Evolutionary conservation across 805 yeast species (phyloP).

Genomic region (Ogataea parapolymorpha): DNA sequence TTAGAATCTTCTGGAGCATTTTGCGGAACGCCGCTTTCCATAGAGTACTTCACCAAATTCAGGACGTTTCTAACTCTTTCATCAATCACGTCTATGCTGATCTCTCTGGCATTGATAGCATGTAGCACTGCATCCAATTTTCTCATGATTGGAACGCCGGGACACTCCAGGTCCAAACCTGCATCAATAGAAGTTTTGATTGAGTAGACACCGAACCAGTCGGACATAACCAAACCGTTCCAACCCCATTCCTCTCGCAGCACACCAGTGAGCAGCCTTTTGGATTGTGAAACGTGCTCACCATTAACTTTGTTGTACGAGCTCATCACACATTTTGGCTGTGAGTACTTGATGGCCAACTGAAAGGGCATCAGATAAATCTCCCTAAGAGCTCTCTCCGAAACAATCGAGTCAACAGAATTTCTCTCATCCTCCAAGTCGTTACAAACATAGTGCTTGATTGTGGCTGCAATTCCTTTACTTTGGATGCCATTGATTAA

Average conservation of each 20-base stretch:
- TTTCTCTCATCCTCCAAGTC: conserved; percentile 59
- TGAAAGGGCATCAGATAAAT: conserved; percentile 64
- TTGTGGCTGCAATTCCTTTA: conserved; percentile 49
- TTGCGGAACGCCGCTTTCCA: conserved; percentile 40
- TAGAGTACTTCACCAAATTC: conserved; percentile 43
- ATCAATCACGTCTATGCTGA: conserved; percentile 42
- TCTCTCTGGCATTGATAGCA: conserved; percentile 41
- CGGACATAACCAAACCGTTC: conserved; percentile 58
- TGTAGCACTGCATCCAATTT: conserved; percentile 39
- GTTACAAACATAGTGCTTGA: conserved; percentile 64
- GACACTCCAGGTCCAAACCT: conserved; percentile 67
- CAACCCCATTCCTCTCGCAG: conserved; percentile 57
- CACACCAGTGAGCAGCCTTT: conserved; percentile 41
- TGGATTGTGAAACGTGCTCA: conserved; percentile 50
- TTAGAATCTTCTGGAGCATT: conserved; percentile 36
- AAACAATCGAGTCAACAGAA: conserved; percentile 45
- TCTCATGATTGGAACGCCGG: conserved; percentile 55
- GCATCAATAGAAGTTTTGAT: conserved; percentile 45
- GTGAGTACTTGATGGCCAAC: conserved; percentile 49
- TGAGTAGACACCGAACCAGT: conserved; percentile 64
- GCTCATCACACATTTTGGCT: conserved; percentile 60
- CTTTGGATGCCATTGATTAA: conserved; percentile 55
- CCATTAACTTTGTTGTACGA: conserved; percentile 64
- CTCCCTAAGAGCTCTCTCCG: conserved; percentile 64
- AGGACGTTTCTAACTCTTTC: conserved; percentile 49